Percentiles rank a stretch among this genome's conserved stretches.
These are phyloP conservation scores for Xylaria sp. DNA, from an alignment of 2,329 filamentous ascomycete species.

Conservation along the genomic window DNA sequence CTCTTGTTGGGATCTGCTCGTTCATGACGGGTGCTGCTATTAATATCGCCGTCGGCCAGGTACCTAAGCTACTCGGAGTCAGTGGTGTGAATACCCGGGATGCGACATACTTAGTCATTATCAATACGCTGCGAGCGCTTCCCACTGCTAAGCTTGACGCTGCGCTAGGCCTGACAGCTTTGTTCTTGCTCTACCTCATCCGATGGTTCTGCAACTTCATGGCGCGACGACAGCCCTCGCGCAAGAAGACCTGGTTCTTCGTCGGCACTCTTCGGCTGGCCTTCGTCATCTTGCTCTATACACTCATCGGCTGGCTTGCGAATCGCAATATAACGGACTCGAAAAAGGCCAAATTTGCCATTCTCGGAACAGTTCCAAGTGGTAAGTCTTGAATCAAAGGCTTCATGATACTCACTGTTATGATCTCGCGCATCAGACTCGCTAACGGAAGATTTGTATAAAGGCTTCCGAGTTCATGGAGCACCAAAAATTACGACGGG, in stretches of 20 bases:
- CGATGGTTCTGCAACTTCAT: constrained; percentile 70
- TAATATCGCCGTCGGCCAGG: constrained; percentile 62
- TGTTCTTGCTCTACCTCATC: constrained; percentile 75
- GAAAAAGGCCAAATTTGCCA: constrained; percentile 67
- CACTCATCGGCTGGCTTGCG: constrained; percentile 77
- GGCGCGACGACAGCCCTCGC: constrained; percentile 73
- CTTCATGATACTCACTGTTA: not conserved
- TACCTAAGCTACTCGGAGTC: constrained; percentile 64
- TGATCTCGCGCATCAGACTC: not conserved
- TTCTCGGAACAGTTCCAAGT: constrained; percentile 76
- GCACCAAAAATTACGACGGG: constrained; percentile 70
- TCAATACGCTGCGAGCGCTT: constrained; percentile 61
- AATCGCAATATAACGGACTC: constrained; percentile 68
- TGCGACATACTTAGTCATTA: constrained; percentile 61
- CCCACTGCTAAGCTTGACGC: constrained; percentile 71
- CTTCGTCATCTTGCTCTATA: constrained; percentile 85
- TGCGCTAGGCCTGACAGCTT: constrained; percentile 76
- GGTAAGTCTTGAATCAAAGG: constrained; percentile 56
- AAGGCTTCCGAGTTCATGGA: constrained; percentile 76
- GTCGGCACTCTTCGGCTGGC: constrained; percentile 79
- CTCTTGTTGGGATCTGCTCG: constrained; percentile 62
- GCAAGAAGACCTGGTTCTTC: constrained; percentile 81
- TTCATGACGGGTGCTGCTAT: constrained; percentile 66
- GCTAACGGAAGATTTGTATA: not conserved
- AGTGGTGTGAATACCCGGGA: constrained; percentile 61